Percentiles rank a stretch among this genome's conserved stretches.
Evolutionary conservation across 768 basidiomycete genomes (phyloP).

Genomic region (Polyporus arcularius): DNA sequence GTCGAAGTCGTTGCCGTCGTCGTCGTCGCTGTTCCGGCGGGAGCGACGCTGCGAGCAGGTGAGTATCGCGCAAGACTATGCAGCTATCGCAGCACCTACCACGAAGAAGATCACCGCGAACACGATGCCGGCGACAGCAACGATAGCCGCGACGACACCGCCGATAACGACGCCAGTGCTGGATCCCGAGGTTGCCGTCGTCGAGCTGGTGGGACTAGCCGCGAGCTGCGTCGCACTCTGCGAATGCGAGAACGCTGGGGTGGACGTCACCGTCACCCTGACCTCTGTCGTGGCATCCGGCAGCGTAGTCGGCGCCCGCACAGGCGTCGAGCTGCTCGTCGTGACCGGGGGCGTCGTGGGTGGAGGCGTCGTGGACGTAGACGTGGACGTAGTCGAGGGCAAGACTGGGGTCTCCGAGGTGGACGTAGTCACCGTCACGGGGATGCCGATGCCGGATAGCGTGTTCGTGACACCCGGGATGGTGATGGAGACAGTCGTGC

Average conservation of each 20-base stretch:
- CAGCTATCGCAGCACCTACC: slow-evolving; percentile 27
- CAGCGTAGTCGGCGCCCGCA: not conserved
- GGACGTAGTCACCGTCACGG: not conserved
- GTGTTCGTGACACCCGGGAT: too few species aligned
- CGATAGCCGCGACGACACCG: slow-evolving; percentile 36
- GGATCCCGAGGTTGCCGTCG: slow-evolving; percentile 1
- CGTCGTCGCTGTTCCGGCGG: slow-evolving; percentile 31
- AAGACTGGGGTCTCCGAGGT: not conserved
- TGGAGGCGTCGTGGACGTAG: not conserved
- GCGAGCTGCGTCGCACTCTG: not conserved
- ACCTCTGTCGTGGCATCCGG: not conserved
- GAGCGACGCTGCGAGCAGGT: slow-evolving; percentile 25
- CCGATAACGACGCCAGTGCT: slow-evolving; percentile 34
- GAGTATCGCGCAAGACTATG: not conserved
- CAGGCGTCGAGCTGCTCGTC: not conserved
- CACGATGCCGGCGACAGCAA: slow-evolving; percentile 34
- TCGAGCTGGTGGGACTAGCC: slow-evolving; percentile 8
- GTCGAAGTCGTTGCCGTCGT: slow-evolving; percentile 47
- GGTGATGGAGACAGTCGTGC: not conserved
- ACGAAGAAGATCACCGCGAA: slow-evolving; percentile 37
- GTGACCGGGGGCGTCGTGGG: not conserved
- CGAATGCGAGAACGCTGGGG: not conserved
- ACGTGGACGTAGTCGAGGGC: not conserved
- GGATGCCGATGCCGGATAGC: not conserved
- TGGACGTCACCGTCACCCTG: not conserved